Percentiles rank a stretch among this genome's conserved stretches.
Conservation (phyloP, 148 eudicot species). For the Chenopodium quinoa region DNA sequence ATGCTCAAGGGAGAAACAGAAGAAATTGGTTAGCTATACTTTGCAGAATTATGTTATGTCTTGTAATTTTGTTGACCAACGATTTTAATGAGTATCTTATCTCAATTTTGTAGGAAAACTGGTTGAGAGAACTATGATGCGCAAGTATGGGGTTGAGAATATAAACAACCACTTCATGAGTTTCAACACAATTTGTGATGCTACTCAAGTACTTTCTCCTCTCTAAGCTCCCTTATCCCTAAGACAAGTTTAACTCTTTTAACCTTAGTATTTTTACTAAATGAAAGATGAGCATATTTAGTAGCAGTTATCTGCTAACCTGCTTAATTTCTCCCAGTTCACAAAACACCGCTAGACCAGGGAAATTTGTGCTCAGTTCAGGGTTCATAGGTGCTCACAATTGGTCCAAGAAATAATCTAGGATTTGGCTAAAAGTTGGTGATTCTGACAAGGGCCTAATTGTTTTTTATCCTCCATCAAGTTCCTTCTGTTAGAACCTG, state of each 20-base stretch:
- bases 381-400: neutral
- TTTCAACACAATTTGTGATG: constrained; percentile 97
- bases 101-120: constrained; percentile 57
- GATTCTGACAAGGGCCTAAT: neutral
- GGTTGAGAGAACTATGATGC: constrained; percentile 88
- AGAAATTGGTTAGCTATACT: constrained; percentile 74
- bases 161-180: constrained; percentile 74
- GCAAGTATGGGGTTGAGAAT: constrained; percentile 77
- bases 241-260: neutral
- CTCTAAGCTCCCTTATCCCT: neutral
- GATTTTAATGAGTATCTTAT: neutral
- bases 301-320: neutral
- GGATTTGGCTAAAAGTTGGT: neutral
- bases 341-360: neutral
- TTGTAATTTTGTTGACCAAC: neutral
- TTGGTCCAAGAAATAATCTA: neutral
- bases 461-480: neutral
- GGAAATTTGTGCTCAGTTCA: neutral
- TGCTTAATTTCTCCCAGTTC: neutral
- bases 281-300: neutral
- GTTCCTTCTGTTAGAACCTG: neutral
- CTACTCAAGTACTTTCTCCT: constrained; percentile 69
- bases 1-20: constrained; percentile 99
- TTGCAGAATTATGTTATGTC: constrained; percentile 1
- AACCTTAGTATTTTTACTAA: neutral